Conservation (phyloP, 2,329 filamentous ascomycete species). For the Geosmithia putterillii region DNA sequence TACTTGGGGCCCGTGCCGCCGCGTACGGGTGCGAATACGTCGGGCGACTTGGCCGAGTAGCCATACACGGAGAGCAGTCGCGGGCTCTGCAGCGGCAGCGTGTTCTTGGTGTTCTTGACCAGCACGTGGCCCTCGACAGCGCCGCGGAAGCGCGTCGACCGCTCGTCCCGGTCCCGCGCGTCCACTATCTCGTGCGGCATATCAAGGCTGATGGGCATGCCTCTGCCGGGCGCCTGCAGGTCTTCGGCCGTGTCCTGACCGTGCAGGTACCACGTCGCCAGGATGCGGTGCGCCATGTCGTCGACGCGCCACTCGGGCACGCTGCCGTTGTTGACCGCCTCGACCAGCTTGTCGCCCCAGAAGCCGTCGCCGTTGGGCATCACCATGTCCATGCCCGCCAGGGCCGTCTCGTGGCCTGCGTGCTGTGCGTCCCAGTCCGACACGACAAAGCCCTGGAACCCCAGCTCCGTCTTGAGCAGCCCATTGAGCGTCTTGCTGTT, state of each 20-base stretch:
- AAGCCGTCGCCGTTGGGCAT: slow-evolving; percentile 41
- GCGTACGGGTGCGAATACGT: slow-evolving; percentile 24
- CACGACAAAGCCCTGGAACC: slow-evolving; percentile 52
- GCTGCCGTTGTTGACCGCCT: slow-evolving; percentile 47
- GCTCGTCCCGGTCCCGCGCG: slow-evolving; percentile 33
- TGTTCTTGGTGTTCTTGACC: slow-evolving; percentile 45
- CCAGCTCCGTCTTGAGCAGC: slow-evolving; percentile 49
- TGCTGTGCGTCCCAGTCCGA: slow-evolving; percentile 59
- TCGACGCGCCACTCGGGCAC: slow-evolving; percentile 41
- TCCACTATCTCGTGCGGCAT: slow-evolving; percentile 40
- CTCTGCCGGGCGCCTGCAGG: slow-evolving; percentile 33
- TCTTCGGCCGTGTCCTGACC: slow-evolving; percentile 31
- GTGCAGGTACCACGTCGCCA: slow-evolving; percentile 45
- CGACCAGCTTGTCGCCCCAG: slow-evolving; percentile 41
- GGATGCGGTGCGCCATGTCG: slow-evolving; percentile 42
- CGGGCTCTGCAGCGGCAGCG: slow-evolving; percentile 39
- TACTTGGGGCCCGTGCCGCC: slow-evolving; percentile 17
- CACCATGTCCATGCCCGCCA: slow-evolving; percentile 59
- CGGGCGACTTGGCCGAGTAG: slow-evolving; percentile 41
- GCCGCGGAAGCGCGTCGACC: slow-evolving; percentile 33
- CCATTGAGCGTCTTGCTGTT: slow-evolving; percentile 58
- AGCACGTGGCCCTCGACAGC: slow-evolving; percentile 53
- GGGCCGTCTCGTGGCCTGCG: slow-evolving; percentile 44
- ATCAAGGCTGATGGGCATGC: slow-evolving; percentile 36
- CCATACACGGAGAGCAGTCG: slow-evolving; percentile 46